Evolutionary conservation across 177 flowering plant species (phyloP).

Genomic region (Telopea speciosissima): DNA sequence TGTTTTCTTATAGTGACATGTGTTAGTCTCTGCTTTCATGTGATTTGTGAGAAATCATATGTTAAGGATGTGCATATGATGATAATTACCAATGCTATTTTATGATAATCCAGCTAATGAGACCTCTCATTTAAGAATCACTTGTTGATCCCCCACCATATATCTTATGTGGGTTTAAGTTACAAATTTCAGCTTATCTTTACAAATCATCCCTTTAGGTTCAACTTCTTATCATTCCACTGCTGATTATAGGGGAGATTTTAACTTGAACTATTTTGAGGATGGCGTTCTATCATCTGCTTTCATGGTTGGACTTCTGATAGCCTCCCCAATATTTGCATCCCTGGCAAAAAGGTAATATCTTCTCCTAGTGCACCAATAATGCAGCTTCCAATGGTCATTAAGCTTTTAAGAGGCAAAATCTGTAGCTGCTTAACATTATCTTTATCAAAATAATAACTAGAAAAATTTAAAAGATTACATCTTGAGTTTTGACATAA

Average conservation of each 20-base stretch:
- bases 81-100: background rate
- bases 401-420: too few species aligned
- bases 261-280: slow-evolving; percentile 73
- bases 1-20: background rate
- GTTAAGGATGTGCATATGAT: background rate
- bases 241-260: slow-evolving; percentile 60
- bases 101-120: too few species aligned
- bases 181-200: background rate
- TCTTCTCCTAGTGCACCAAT: background rate
- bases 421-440: too few species aligned
- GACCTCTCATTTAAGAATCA: too few species aligned
- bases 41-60: background rate
- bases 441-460: too few species aligned
- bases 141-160: background rate
- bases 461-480: too few species aligned
- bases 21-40: background rate
- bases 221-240: background rate
- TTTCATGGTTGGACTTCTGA: slow-evolving; percentile 95
- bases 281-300: slow-evolving; percentile 97
- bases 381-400: background rate
- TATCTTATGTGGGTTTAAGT: background rate
- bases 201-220: background rate
- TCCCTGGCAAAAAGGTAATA: slow-evolving; percentile 75
- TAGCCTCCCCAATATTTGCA: slow-evolving; percentile 95
- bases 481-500: too few species aligned